Evolutionary conservation across 352 stramenopile genomes (phyloP).

Genomic region (Pythium insidiosum): DNA sequence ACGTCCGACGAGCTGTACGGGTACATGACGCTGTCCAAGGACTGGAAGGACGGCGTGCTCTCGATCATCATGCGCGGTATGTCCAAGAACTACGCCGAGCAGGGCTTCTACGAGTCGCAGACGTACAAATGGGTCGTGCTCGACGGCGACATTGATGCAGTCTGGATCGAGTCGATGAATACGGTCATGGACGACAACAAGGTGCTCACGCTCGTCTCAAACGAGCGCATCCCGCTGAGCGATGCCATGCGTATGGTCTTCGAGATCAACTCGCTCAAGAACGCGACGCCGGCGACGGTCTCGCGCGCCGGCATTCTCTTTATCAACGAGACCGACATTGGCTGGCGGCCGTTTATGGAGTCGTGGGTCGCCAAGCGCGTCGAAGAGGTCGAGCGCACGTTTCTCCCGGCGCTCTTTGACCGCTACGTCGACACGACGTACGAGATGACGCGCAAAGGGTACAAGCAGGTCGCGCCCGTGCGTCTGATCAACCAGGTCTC

Average conservation of each 20-base stretch:
- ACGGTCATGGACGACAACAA: slow-evolving; percentile 98
- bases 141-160: slow-evolving; percentile 83
- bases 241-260: slow-evolving; percentile 88
- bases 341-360: slow-evolving; percentile 95
- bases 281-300: slow-evolving; percentile 79
- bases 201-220: slow-evolving; percentile 90
- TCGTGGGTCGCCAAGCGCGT: slow-evolving; percentile 91
- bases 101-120: slow-evolving; percentile 94
- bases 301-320: slow-evolving; percentile 84
- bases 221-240: slow-evolving; percentile 80
- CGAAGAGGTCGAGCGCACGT: slow-evolving; percentile 88
- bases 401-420: slow-evolving; percentile 92
- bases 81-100: slow-evolving; percentile 85
- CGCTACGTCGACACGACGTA: slow-evolving; percentile 94
- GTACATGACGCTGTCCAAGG: slow-evolving; percentile 87
- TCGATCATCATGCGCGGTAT: slow-evolving; percentile 89
- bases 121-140: slow-evolving; percentile 88
- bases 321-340: slow-evolving; percentile 89
- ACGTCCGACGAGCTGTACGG: slow-evolving; percentile 91
- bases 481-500: slow-evolving; percentile 94
- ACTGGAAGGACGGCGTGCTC: slow-evolving; percentile 86
- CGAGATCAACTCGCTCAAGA: slow-evolving; percentile 87
- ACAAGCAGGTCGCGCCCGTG: slow-evolving; percentile 93
- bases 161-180: slow-evolving; percentile 94
- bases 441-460: slow-evolving; percentile 91